Base-by-base conservation (phyloP, 2,329 filamentous ascomycete species). In the Epichloe sp. region DNA sequence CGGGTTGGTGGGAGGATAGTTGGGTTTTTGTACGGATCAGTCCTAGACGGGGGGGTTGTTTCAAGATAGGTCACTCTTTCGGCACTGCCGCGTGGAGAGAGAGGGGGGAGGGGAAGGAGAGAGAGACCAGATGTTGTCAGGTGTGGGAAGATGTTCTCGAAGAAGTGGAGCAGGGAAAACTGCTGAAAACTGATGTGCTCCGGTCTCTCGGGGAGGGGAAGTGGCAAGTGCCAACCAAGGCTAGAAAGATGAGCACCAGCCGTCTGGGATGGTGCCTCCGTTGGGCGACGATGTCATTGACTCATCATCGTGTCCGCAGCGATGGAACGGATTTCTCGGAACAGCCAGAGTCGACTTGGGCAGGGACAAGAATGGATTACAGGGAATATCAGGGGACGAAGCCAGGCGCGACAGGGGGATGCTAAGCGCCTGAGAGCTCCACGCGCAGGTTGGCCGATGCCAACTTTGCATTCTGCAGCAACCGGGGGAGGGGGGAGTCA, bases 71-170 rank as follows among this genome's bases (percentile, higher is more conserved):
- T 43, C 26, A 21, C 38, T 14, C 36, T 36, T 44, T 48, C 50
- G 46, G 46, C 19, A 38, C 26, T 48, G 45, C 45, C 50, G 45
- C 17, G 41, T 31, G 51, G 54, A 50, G 51, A 48, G 53, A 53
- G 48, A 47, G 14, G 5, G 10, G 11, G 3, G 8, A 6, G 23
- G 2, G 23, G 7, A 26, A 8, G 6, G 26, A 26, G 26, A 31
- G 8, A 10, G 26, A 31, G 8, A 31, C 26, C 51, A 52, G 53
- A 52, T 48, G 52, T 49, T 54, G 57, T 54, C 53, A 54, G 55
- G 53, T 57, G 57, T 60, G 55, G 54, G 44, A 56, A 37, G 53
- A 54, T 56, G 57, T 64, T 64, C 62, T 63, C 55, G 62, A 64
- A 63, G 60, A 55, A 63, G 61, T 64, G 62, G 62, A 51, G 52